Conservation (phyloP, 1,284 basidiomycete species). For the Ceratobasidium sp. region DNA sequence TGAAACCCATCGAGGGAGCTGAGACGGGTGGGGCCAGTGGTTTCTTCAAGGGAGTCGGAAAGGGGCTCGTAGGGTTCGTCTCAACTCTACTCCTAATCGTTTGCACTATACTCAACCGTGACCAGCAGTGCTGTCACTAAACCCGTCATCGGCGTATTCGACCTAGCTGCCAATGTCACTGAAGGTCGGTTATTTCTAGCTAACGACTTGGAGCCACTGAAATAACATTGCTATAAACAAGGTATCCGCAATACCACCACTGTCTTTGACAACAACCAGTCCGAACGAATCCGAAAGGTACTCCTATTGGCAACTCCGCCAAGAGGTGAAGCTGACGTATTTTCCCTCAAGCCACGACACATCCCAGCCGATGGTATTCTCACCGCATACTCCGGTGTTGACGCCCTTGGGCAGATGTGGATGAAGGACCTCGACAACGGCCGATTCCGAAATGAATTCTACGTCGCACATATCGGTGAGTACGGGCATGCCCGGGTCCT, state of each 20-base stretch:
- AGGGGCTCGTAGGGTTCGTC: constrained; percentile 91
- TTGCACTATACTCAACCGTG: constrained; percentile 50
- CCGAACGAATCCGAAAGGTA: constrained; percentile 86
- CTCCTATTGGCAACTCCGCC: constrained; percentile 29
- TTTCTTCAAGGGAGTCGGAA: constrained; percentile 98
- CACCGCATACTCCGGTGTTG: constrained; percentile 86
- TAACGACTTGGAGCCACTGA: not conserved
- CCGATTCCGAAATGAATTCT: constrained; percentile 83
- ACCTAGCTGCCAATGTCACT: constrained; percentile 95
- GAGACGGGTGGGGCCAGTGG: constrained; percentile 94
- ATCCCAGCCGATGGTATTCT: constrained; percentile 89
- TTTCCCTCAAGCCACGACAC: constrained; percentile 76
- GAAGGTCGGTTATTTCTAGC: constrained; percentile 72
- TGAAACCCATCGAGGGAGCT: constrained; percentile 97
- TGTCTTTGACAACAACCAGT: constrained; percentile 93
- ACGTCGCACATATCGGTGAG: constrained; percentile 92
- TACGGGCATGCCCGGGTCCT: constrained; percentile 10
- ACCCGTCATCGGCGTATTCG: constrained; percentile 96
- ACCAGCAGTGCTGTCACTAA: constrained; percentile 86
- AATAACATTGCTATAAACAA: constrained; percentile 53
- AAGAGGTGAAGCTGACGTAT: not conserved
- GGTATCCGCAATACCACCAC: constrained; percentile 98
- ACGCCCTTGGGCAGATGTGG: constrained; percentile 97
- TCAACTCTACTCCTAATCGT: constrained; percentile 39
- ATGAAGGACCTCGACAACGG: constrained; percentile 92